Evolutionary conservation across 352 stramenopile genomes (phyloP), one percentile per base, ranked within the genome.

Genomic region (Lagenidium giganteum): DNA sequence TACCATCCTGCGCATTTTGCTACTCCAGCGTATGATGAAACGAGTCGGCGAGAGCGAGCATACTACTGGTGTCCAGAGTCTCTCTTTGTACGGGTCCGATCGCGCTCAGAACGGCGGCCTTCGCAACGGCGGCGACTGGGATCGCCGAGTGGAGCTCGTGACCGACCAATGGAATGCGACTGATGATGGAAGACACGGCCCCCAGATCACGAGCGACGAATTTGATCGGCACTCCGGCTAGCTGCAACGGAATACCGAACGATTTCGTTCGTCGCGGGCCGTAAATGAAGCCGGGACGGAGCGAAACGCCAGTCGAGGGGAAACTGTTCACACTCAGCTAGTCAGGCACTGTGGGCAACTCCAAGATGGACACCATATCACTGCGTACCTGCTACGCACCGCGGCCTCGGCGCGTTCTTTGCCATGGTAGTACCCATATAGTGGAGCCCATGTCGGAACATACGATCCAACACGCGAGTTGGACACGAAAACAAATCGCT

Each of bases 401-500:
- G 77, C 75, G 17, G 67, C 67, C 49, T 96, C 87, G 2, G 81
- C 87, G 33, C 81, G 65, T 52, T 91, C 74, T 46, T 96, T 96
- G 30, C 87, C 85, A 38, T 95, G 64, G 62, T 93, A 96, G 56
- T 96, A 96, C 16, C 85, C 87, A 33, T 94, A 67, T 46, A 96
- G 64, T 0, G 83, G 83, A 17, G 77, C 52, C 70, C 74, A 93
- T 14, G 67, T 69, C 21, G 80, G 78, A 25, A 90, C 45, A 35
- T 78, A 70, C 20, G 72, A 77, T 20, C 81, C 84, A 6, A 96
- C 87, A 37, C 87, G 79, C n/a, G 87, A 93, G 45, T 93, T 94
- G n/a, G 83, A 95, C 20, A 96, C 68, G 44, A 96, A 96, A 29
- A 94, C 87, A 57, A 96, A 96, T 17, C 77, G 72, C 51, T 93